Conservation (phyloP, 176 grass and related monocot species). For the Metroxylon sagu region DNA sequence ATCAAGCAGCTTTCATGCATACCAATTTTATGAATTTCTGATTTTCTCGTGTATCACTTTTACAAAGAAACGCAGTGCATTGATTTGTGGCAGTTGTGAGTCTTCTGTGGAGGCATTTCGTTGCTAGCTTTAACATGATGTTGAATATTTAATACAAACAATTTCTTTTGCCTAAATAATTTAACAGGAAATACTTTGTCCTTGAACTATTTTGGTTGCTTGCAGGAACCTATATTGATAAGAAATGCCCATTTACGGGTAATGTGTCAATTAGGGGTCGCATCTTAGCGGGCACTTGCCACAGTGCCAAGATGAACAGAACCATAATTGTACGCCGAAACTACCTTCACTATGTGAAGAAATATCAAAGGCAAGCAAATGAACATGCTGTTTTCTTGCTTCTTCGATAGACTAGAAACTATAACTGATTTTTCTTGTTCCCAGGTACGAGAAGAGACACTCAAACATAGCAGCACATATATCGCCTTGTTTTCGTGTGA, state of each 20-base stretch:
- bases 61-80: no score
- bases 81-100: no score
- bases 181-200: no score
- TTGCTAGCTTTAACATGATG: no score
- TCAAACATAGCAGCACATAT: constrained; percentile 7
- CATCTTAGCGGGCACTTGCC: constrained; percentile 16
- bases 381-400: background rate
- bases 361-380: constrained; percentile 16
- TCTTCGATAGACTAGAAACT: background rate
- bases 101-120: no score
- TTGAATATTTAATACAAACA: no score
- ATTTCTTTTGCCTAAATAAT: no score
- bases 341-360: constrained; percentile 17
- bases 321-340: constrained; percentile 18
- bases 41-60: no score
- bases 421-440: background rate
- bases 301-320: constrained; percentile 18
- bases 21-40: no score
- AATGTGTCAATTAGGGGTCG: constrained; percentile 17
- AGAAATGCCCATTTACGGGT: constrained; percentile 19
- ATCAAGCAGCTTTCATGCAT: no score
- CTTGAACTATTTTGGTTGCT: background rate
- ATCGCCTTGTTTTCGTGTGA: constrained; percentile 8
- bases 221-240: constrained; percentile 13
- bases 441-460: constrained; percentile 11